Evolutionary conservation across 768 basidiomycete genomes (phyloP).

Genomic region (Crepidotus variabilis): DNA sequence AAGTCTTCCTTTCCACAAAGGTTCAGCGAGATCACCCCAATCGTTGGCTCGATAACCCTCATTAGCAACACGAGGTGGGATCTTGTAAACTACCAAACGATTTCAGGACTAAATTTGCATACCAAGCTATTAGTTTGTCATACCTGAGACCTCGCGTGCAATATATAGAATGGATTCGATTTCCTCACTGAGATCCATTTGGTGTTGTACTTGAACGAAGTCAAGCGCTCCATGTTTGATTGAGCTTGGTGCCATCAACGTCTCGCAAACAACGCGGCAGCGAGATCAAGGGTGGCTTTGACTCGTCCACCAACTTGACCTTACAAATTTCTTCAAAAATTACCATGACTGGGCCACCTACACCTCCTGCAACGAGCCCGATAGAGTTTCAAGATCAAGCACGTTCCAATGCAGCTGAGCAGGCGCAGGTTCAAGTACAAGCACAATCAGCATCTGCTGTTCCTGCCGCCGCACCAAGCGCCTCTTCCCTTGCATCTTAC

Average conservation of each 20-base stretch:
- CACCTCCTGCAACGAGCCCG: constrained; percentile 57
- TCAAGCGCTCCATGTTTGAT: constrained; percentile 1
- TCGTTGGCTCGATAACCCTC: constrained; percentile 91
- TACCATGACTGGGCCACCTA: constrained; percentile 56
- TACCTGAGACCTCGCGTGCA: constrained; percentile 88
- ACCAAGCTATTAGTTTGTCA: constrained; percentile 9
- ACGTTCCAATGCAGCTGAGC: constrained; percentile 16
- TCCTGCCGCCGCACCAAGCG: constrained; percentile 9
- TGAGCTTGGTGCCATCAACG: background rate
- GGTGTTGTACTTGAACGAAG: constrained; percentile 9
- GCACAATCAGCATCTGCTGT: constrained; percentile 7
- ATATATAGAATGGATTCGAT: constrained; percentile 89
- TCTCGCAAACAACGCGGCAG: background rate
- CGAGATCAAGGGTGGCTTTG: background rate
- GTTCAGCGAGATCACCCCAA: constrained; percentile 83
- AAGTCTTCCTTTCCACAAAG: constrained; percentile 90
- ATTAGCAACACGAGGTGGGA: constrained; percentile 81
- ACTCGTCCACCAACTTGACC: background rate
- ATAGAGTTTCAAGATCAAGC: constrained; percentile 55
- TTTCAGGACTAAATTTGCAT: background rate
- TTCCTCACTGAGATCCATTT: constrained; percentile 68
- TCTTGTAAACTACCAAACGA: constrained; percentile 70
- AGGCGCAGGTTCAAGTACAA: background rate
- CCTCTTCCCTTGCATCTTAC: constrained; percentile 11
- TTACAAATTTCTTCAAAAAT: background rate